Conservation (phyloP, 352 stramenopile genomes). For the Phytopythium sindhum region DNA sequence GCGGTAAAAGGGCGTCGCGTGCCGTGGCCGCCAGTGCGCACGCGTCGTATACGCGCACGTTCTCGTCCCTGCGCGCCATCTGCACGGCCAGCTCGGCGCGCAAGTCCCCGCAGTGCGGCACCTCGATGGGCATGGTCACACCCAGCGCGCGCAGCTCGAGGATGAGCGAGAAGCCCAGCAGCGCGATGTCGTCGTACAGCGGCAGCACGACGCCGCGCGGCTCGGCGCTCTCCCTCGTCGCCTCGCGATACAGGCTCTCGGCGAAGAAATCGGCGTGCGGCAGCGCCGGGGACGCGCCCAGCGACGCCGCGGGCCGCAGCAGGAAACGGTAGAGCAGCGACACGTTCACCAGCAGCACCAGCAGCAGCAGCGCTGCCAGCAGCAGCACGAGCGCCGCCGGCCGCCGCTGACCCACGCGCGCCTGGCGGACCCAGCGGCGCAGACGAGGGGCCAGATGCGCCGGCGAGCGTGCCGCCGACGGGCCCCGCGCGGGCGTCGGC, state of each 20-base stretch:
- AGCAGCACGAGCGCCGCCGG: slow-evolving; percentile 2
- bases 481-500: no score
- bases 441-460: background rate
- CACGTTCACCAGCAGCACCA: slow-evolving; percentile 2
- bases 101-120: slow-evolving; percentile 60
- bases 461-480: background rate
- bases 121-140: slow-evolving; percentile 49
- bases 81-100: slow-evolving; percentile 33
- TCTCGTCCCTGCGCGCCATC: slow-evolving; percentile 21
- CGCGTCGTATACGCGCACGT: slow-evolving; percentile 56
- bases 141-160: slow-evolving; percentile 45
- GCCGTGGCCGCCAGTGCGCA: slow-evolving; percentile 38
- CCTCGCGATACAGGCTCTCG: slow-evolving; percentile 1
- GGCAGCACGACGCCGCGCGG: slow-evolving; percentile 6
- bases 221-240: background rate
- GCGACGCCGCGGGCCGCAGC: background rate
- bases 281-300: background rate
- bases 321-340: background rate
- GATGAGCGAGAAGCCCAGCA: slow-evolving; percentile 8
- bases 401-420: no score
- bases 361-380: background rate
- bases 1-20: slow-evolving; percentile 13
- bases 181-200: slow-evolving; percentile 7
- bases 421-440: background rate
- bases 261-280: slow-evolving; percentile 4